Evolutionary conservation across 306 rosid species (phyloP).

Genomic region (Gastrolobium bilobum): DNA sequence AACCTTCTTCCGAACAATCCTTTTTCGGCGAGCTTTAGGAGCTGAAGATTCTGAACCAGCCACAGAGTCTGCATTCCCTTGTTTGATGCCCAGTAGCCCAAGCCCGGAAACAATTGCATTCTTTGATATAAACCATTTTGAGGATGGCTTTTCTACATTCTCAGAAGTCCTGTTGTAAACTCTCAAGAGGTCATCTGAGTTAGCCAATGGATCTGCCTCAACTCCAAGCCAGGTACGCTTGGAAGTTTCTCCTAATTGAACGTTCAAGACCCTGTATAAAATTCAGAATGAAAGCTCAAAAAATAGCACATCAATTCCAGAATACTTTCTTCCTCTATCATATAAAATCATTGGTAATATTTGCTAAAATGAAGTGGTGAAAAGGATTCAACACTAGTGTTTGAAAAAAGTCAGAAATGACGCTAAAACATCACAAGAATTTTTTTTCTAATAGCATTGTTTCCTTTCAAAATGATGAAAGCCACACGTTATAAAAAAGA

Average conservation of each 20-base stretch:
- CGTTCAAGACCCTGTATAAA: conserved; percentile 77
- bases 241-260: conserved; percentile 91
- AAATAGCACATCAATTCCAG: neutral
- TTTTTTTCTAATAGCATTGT: neutral
- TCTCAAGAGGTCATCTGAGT: conserved; percentile 79
- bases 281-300: conserved; percentile 40
- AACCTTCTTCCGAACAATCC: conserved; percentile 90
- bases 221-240: conserved; percentile 97
- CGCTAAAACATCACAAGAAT: neutral
- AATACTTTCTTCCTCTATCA: conserved; percentile 25
- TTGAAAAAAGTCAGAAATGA: conserved; percentile 24
- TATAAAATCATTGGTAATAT: conserved; percentile 3
- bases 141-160: conserved; percentile 60
- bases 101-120: conserved; percentile 92
- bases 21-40: conserved; percentile 86
- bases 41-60: conserved; percentile 65
- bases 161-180: conserved; percentile 85
- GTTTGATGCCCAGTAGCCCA: conserved; percentile 96
- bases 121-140: conserved; percentile 98
- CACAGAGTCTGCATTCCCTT: conserved; percentile 58
- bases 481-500: conserved; percentile 11
- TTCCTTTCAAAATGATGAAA: conserved; percentile 32
- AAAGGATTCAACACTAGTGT: neutral
- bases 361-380: neutral
- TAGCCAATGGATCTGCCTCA: conserved; percentile 92